Base-by-base conservation (phyloP, 2,329 filamentous ascomycete genomes). In the Fusarium concolor region DNA sequence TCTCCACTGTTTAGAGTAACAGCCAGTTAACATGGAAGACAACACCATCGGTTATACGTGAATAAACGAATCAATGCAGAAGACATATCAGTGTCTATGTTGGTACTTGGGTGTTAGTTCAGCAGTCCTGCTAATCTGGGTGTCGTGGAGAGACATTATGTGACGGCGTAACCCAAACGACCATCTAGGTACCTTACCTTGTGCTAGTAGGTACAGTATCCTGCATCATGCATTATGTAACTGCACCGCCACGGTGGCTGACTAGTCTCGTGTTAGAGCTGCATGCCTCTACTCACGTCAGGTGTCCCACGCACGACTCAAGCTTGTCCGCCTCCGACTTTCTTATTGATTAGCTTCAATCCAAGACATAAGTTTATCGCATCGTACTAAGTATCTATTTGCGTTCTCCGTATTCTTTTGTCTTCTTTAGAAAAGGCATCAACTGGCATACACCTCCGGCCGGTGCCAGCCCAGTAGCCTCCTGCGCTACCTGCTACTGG, bases 141-240 rank as follows among this genome's bases (percentile, higher is more conserved):
- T 5, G 29, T 7, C 31, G 31, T 33, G 31, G 31, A 15, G 8
- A 15, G 5, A 9, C 8, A 8, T 26, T 10, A 3, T 26, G 26
- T 10, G 26, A 26, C 26, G 9, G 14, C 12, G 5, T 15, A 33
- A 6, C 31, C 14, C 31, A 5, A 5, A 31, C 31, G 10, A 33
- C 31, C 31, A 15, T 14, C 11, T 33, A 33, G 15, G 14, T 33
- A 33, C n/a, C n/a, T n/a, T n/a, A n/a, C n/a, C n/a, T n/a, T n/a
- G n/a, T n/a, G n/a, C n/a, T n/a, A n/a, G n/a, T n/a, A n/a, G n/a
- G n/a, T n/a, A n/a, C n/a, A n/a, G n/a, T n/a, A n/a, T 17, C 33
- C 4, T 35, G 33, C 15, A 35, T 73, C 68, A 62, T 60, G 71
- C 49, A 66, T 75, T 74, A 76, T 72, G 75, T 75, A 77, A 75